Conservation (phyloP, 352 stramenopile genomes). For the Globisporangium cystogenes region DNA sequence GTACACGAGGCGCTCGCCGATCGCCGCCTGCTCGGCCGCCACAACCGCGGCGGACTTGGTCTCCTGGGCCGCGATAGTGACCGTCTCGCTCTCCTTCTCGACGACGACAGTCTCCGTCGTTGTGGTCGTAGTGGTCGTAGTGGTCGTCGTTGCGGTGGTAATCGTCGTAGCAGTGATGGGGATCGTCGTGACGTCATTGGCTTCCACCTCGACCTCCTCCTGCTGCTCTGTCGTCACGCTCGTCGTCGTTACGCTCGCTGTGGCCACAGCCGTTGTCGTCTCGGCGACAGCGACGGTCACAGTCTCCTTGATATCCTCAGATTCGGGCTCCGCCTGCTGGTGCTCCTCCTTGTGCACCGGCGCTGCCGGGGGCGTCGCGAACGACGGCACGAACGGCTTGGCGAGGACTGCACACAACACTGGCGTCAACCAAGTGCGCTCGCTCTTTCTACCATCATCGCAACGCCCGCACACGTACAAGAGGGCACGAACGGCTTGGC, state of each 20-base stretch:
- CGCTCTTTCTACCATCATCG: neutral
- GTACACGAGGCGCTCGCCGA: constrained; percentile 61
- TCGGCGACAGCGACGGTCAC: neutral
- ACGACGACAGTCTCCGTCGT: constrained; percentile 1
- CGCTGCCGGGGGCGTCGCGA: neutral
- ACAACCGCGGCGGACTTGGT: constrained; percentile 15
- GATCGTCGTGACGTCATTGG: neutral
- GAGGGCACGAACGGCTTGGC: constrained; percentile 17
- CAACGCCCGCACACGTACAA: constrained; percentile 1
- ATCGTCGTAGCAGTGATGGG: neutral
- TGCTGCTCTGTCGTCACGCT: constrained; percentile 10
- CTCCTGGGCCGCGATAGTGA: constrained; percentile 3
- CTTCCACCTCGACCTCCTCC: neutral
- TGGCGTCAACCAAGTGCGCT: too few species aligned
- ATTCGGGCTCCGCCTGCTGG: constrained; percentile 7
- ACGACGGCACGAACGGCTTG: constrained; percentile 13
- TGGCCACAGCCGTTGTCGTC: neutral
- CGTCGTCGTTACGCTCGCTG: neutral
- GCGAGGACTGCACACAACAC: constrained; percentile 6
- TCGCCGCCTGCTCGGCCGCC: constrained; percentile 33
- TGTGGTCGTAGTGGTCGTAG: too few species aligned
- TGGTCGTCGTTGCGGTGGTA: too few species aligned
- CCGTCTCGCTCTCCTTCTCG: neutral
- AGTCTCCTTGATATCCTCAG: constrained; percentile 16
- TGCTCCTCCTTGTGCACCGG: neutral